Conservation (phyloP, 805 yeast genomes). For the Candida maesae region DNA sequence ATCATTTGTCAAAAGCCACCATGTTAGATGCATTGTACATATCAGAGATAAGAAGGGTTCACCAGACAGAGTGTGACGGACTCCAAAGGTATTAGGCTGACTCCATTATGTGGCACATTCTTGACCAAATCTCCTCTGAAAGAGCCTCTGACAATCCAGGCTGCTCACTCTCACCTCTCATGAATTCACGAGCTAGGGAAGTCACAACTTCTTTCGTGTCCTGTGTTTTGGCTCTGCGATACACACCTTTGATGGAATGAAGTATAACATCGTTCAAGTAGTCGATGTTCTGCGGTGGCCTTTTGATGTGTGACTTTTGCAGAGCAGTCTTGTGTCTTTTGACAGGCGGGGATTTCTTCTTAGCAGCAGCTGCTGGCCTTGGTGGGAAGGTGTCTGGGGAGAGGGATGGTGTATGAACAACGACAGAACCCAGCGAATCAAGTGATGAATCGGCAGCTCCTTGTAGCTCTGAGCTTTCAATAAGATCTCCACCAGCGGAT, state of each 20-base stretch:
- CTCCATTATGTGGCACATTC: slow-evolving; percentile 24
- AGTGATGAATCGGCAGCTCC: neutral
- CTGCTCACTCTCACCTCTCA: slow-evolving; percentile 43
- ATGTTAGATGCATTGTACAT: too few relatives aligned
- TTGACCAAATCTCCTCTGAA: slow-evolving; percentile 53
- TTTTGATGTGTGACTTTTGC: too few relatives aligned
- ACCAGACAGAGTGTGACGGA: too few relatives aligned
- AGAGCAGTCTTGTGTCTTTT: too few relatives aligned
- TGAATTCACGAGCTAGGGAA: slow-evolving; percentile 37
- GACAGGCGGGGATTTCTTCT: too few relatives aligned
- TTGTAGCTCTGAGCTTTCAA: neutral
- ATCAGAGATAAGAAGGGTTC: too few relatives aligned
- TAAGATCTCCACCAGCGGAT: neutral
- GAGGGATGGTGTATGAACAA: slow-evolving; percentile 1
- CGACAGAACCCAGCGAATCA: slow-evolving; percentile 5
- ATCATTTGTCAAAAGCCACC: too few relatives aligned
- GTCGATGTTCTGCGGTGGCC: slow-evolving; percentile 24
- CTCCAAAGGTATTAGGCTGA: neutral
- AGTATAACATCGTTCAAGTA: slow-evolving; percentile 40
- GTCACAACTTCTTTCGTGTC: slow-evolving; percentile 45
- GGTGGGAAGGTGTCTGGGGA: too few relatives aligned
- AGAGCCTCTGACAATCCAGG: slow-evolving; percentile 68
- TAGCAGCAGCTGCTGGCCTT: too few relatives aligned
- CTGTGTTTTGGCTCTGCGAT: slow-evolving; percentile 47
- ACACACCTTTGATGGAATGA: slow-evolving; percentile 44